A percentile compares a stretch with the other conserved stretches of the same genome.
Conservation (phyloP, 345 rosid genomes). For the Erucastrum elatum region DNA sequence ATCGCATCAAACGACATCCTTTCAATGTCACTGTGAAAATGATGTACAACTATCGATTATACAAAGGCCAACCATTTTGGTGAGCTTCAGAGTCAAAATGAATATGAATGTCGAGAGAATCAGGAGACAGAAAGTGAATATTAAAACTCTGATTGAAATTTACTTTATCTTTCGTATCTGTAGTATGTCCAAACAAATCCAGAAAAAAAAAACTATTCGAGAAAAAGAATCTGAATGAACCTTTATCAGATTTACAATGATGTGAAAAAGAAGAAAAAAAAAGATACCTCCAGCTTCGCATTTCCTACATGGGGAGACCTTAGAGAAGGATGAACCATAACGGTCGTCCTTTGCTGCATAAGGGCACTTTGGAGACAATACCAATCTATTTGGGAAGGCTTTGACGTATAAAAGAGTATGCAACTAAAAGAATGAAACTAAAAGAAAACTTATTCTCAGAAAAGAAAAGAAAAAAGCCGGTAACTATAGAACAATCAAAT, state of each 20-base stretch:
- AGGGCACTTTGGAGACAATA: conserved; percentile 23
- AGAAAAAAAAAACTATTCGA: conserved; percentile 16
- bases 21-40: conserved; percentile 13
- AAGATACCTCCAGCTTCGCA: conserved; percentile 37
- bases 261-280: conserved; percentile 14
- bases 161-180: conserved; percentile 34
- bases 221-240: conserved; percentile 38
- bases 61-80: not conserved
- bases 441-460: not conserved
- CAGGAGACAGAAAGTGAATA: conserved; percentile 1
- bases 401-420: conserved; percentile 5
- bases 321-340: conserved; percentile 25
- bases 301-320: conserved; percentile 27
- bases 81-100: conserved; percentile 4
- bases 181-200: conserved; percentile 33
- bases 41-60: conserved; percentile 25
- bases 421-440: conserved; percentile 10
- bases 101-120: not conserved
- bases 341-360: conserved; percentile 9
- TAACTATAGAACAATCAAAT: not conserved
- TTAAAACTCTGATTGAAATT: conserved; percentile 1
- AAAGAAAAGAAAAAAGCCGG: conserved; percentile 36
- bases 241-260: conserved; percentile 39
- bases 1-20: conserved; percentile 5
- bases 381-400: conserved; percentile 33